phyloP scores from a whole-genome alignment of 2,329 filamentous ascomycete species.

The Fusarium austroafricanum region DNA sequence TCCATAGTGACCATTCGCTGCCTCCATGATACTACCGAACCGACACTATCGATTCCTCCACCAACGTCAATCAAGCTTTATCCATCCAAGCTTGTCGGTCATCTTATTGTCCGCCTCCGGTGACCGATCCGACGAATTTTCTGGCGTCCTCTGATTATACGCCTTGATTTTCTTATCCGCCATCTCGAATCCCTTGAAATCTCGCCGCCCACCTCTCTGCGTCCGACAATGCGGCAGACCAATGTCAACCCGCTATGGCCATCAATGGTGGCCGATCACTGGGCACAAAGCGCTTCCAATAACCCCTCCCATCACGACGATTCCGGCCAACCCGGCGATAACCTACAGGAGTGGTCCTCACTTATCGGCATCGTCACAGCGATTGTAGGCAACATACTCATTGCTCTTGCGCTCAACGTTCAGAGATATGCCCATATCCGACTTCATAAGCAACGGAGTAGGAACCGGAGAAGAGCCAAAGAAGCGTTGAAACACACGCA shows the following conservation, averaged over 20 bases:
- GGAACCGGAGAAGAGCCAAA: conserved; percentile 65
- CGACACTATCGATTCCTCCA: conserved; percentile 30
- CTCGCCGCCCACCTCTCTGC: conserved; percentile 25
- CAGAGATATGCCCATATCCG: conserved; percentile 95
- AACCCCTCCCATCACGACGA: conserved; percentile 32
- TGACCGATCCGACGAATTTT: conserved; percentile 19
- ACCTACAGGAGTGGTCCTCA: conserved; percentile 82
- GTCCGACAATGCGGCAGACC: conserved; percentile 44
- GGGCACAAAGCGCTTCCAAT: conserved; percentile 27
- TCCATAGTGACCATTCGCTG: conserved; percentile 37
- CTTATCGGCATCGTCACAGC: conserved; percentile 95
- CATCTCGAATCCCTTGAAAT: conserved; percentile 33
- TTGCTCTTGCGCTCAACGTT: conserved; percentile 94
- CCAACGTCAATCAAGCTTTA: conserved; percentile 28
- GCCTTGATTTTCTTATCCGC: conserved; percentile 10
- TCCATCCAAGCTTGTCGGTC: conserved; percentile 24
- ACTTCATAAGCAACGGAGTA: conserved; percentile 76
- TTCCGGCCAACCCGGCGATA: conserved; percentile 56
- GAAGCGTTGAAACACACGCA: conserved; percentile 63
- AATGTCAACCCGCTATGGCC: conserved; percentile 43
- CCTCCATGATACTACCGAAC: conserved; percentile 42
- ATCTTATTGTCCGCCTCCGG: conserved; percentile 21
- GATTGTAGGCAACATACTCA: conserved; percentile 91
- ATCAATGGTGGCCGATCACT: conserved; percentile 32
- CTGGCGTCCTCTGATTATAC: conserved; percentile 7